Conservation (phyloP, 2,329 filamentous ascomycete species). For the Cercospora sojina region DNA sequence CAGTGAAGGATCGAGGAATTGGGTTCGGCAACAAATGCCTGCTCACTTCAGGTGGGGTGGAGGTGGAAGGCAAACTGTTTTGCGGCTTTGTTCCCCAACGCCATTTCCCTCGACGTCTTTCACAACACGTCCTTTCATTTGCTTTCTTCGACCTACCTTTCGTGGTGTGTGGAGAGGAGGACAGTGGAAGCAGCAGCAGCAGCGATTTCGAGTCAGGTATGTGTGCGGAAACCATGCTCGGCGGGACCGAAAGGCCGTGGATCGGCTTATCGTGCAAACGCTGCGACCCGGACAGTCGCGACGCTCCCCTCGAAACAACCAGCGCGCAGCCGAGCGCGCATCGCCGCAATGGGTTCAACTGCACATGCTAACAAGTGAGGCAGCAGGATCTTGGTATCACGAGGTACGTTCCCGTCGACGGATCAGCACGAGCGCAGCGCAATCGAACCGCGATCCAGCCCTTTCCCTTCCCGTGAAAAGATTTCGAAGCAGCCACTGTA, state of each 20-base stretch:
- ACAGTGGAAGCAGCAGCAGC: conserved; percentile 10
- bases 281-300: not conserved
- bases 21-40: conserved; percentile 9
- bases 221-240: not conserved
- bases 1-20: conserved; percentile 5
- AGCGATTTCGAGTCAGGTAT: not conserved
- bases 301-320: conserved; percentile 2
- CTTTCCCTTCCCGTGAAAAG: conserved; percentile 12
- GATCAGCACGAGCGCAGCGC: not conserved
- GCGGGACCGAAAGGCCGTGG: not conserved
- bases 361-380: conserved; percentile 16
- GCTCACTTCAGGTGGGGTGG: conserved; percentile 9
- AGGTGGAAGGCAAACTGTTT: conserved; percentile 4
- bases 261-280: conserved; percentile 4
- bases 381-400: conserved; percentile 25
- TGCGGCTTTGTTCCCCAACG: conserved; percentile 1
- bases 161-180: conserved; percentile 14
- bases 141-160: conserved; percentile 14
- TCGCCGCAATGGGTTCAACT: not conserved
- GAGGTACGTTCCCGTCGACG: conserved; percentile 22
- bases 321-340: not conserved
- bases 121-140: conserved; percentile 4
- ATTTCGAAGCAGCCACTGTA: conserved; percentile 19
- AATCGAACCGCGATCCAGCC: conserved; percentile 5
- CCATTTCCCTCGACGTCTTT: not conserved